Evolutionary conservation across 2,329 filamentous ascomycete genomes (phyloP).

Genomic region (Alternaria rosae): DNA sequence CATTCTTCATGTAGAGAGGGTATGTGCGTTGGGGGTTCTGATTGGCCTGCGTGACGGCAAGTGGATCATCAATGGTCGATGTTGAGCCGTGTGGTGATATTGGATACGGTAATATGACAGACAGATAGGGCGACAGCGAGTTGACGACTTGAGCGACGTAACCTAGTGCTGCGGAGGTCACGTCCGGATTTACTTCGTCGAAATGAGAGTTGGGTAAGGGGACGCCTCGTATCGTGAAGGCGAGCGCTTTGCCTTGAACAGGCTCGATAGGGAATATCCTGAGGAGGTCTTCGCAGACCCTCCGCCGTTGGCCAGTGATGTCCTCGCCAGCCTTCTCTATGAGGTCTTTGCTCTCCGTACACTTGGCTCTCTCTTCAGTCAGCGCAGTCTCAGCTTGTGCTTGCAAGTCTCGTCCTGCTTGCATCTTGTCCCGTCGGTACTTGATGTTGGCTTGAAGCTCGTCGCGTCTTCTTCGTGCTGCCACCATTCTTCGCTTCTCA

Average conservation of each 20-base stretch:
- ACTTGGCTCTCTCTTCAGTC: slow-evolving; percentile 55
- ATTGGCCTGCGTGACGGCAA: slow-evolving; percentile 57
- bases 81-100: slow-evolving; percentile 76
- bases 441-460: slow-evolving; percentile 73
- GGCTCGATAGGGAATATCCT: slow-evolving; percentile 83
- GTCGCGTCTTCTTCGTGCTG: slow-evolving; percentile 68
- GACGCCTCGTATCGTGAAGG: slow-evolving; percentile 83
- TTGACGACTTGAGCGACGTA: slow-evolving; percentile 78
- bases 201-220: slow-evolving; percentile 81
- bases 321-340: slow-evolving; percentile 67
- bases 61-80: slow-evolving; percentile 77
- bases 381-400: slow-evolving; percentile 67
- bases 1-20: slow-evolving; percentile 76
- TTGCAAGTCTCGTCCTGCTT: slow-evolving; percentile 67
- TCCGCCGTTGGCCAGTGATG: slow-evolving; percentile 83
- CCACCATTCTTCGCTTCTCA: slow-evolving; percentile 71
- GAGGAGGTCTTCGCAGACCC: slow-evolving; percentile 84
- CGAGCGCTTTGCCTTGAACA: slow-evolving; percentile 67
- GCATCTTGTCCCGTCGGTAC: slow-evolving; percentile 72
- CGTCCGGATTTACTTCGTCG: slow-evolving; percentile 74
- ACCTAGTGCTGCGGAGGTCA: slow-evolving; percentile 81
- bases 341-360: slow-evolving; percentile 62
- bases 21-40: slow-evolving; percentile 59
- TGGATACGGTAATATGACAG: slow-evolving; percentile 80
- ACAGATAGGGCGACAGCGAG: slow-evolving; percentile 82